phyloP scores from a whole-genome alignment of 257 asterid genomes.

The Fraxinus excelsior region DNA sequence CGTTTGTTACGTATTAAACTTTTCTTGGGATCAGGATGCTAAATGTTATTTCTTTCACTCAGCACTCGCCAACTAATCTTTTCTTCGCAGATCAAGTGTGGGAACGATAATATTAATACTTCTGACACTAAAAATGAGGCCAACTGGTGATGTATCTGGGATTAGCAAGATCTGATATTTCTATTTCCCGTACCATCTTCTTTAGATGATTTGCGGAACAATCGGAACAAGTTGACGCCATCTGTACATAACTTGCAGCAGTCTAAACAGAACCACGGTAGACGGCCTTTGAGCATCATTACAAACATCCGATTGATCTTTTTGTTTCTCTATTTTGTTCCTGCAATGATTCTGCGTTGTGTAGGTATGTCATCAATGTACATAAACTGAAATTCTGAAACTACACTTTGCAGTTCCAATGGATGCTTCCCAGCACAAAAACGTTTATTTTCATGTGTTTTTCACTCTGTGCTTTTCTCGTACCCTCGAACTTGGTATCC shows the following conservation, averaged over 20 bases:
- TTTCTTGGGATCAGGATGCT: neutral
- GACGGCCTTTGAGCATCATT: conserved; percentile 14
- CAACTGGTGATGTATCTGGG: conserved; percentile 52
- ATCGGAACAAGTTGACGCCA: neutral
- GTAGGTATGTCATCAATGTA: conserved; percentile 15
- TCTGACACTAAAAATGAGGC: conserved; percentile 82
- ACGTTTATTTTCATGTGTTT: conserved; percentile 10
- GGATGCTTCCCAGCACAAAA: conserved; percentile 1
- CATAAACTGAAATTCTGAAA: conserved; percentile 17
- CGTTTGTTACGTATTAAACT: neutral
- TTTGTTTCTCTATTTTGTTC: neutral
- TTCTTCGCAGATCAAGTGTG: conserved; percentile 70
- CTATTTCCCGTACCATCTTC: conserved; percentile 7
- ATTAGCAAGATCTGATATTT: conserved; percentile 42
- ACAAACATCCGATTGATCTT: conserved; percentile 20
- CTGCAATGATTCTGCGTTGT: neutral
- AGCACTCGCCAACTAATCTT: neutral
- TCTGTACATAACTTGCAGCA: neutral
- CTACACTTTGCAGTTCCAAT: conserved; percentile 6
- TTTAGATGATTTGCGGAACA: neutral
- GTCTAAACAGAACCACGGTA: neutral
- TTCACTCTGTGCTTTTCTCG: neutral
- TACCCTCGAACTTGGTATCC: too few relatives aligned
- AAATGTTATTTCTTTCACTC: conserved; percentile 3
- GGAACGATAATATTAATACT: conserved; percentile 82